Evolutionary conservation across 2,329 filamentous ascomycete genomes (phyloP), one percentile per base, ranked within the genome.

Genomic region (Lasiodiplodia gonubiensis): DNA sequence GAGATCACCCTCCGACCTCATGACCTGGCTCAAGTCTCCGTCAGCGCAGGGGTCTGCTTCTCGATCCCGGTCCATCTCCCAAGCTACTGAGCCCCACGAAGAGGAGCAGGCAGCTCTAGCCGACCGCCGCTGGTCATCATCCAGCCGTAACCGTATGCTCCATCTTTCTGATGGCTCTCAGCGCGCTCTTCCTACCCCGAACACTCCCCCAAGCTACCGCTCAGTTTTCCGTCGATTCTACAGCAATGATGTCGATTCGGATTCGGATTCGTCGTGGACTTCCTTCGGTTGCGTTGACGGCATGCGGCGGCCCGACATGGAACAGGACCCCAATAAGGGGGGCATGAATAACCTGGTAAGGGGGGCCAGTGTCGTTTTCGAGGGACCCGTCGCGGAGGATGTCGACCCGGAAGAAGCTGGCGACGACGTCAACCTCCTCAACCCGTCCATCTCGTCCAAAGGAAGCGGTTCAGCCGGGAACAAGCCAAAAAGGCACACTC

Each of bases 211-310:
- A 14, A 49, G 35, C 16, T 55, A 54, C n/a, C 53, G 52, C n/a
- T 57, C 64, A 1, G 30, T 52, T 2, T 30, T 54, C 25, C 64
- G 64, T 14, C 39, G 64, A 7, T 49, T 66, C 52, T 35, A 57
- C 11, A 66, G 52, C 52, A 55, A 53, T 3, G 39, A 51, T 4
- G 33, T n/a, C 16, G n/a, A n/a, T n/a, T 52, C 49, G 3, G 23
- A 21, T 18, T 67, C 64, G 7, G 64, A 67, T 42, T 66, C 64
- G 52, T 67, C 64, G 11, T 59, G 55, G 54, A 39, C 64, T 2
- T 60, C 54, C 16, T 67, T 67, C 46, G 64, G 64, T 54, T 67
- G 64, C 54, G 27, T 59, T 16, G 64, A 67, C 46, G 64, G 64
- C 35, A 67, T 67, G 64, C 33, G 54, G n/a, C 54, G 64, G n/a